Percentiles rank a stretch among this genome's conserved stretches.
These are phyloP conservation scores for Biscogniauxia sp. DNA, from an alignment of 2,329 filamentous ascomycete genomes.

Conservation along the genomic window DNA sequence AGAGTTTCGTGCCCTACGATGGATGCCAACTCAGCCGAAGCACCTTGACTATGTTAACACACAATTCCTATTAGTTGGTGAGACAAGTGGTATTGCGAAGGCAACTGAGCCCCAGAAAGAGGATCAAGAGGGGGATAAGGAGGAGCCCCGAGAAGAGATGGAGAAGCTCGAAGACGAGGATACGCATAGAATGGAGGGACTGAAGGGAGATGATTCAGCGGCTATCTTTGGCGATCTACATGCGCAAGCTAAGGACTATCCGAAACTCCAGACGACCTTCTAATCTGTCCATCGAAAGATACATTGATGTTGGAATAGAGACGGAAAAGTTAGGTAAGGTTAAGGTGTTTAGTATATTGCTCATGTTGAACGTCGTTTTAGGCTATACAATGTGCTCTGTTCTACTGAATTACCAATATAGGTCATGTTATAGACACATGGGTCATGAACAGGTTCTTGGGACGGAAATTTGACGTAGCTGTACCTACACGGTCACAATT, in stretches of 20 bases:
- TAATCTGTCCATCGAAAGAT: conserved; percentile 7
- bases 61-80: conserved; percentile 77
- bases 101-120: conserved; percentile 54
- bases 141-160: conserved; percentile 67
- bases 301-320: too few relatives aligned
- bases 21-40: conserved; percentile 70
- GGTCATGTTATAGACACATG: too few relatives aligned
- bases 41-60: conserved; percentile 73
- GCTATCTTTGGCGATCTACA: conserved; percentile 49
- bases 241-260: conserved; percentile 57
- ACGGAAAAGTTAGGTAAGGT: not conserved
- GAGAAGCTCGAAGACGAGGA: conserved; percentile 76
- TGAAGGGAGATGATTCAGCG: conserved; percentile 46
- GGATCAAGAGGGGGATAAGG: conserved; percentile 59
- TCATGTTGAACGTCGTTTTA: not conserved
- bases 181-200: conserved; percentile 57
- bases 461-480: too few relatives aligned
- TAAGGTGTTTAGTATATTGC: not conserved
- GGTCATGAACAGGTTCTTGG: too few relatives aligned
- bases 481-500: too few relatives aligned
- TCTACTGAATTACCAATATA: too few relatives aligned
- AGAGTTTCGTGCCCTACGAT: conserved; percentile 70
- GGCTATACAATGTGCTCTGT: too few relatives aligned
- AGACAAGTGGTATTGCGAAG: conserved; percentile 55
- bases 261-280: conserved; percentile 60